A percentile compares a stretch with the other conserved stretches of the same genome.
Evolutionary conservation across 768 basidiomycete genomes (phyloP).

Genomic region (Trametes cubensis): DNA sequence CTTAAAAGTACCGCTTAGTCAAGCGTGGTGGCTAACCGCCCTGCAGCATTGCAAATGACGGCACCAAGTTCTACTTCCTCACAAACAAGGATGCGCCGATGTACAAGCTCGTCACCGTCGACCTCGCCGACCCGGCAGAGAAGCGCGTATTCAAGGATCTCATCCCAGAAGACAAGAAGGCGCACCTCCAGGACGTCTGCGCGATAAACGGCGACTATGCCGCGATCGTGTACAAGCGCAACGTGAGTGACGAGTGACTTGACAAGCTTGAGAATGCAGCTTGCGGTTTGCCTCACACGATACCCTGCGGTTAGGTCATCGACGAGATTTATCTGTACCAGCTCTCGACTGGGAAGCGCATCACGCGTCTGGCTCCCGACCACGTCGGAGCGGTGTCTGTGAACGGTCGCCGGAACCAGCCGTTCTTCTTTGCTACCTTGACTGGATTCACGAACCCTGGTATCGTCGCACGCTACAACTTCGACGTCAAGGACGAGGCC

Average conservation of each 20-base stretch:
- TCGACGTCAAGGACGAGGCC: slow-evolving; percentile 43
- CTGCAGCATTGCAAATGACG: slow-evolving; percentile 65
- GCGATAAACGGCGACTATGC: slow-evolving; percentile 59
- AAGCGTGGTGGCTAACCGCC: neutral
- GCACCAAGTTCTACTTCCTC: slow-evolving; percentile 58
- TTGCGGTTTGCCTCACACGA: neutral
- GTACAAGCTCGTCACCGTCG: slow-evolving; percentile 66
- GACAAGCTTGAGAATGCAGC: neutral
- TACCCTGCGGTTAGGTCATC: slow-evolving; percentile 53
- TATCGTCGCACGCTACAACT: slow-evolving; percentile 64
- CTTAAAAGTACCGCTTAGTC: slow-evolving; percentile 7
- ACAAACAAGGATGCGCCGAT: slow-evolving; percentile 70
- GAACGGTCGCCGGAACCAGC: slow-evolving; percentile 52
- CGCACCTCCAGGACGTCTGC: slow-evolving; percentile 54
- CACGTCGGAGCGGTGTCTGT: slow-evolving; percentile 68
- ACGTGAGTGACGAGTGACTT: slow-evolving; percentile 51
- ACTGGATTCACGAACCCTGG: slow-evolving; percentile 75
- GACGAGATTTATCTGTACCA: slow-evolving; percentile 77
- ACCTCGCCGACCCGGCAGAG: slow-evolving; percentile 49
- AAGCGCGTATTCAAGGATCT: slow-evolving; percentile 55
- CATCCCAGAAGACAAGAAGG: slow-evolving; percentile 69
- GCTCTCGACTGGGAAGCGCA: slow-evolving; percentile 50
- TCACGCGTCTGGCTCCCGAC: slow-evolving; percentile 61
- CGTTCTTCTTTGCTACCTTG: slow-evolving; percentile 65
- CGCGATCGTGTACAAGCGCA: slow-evolving; percentile 66